A percentile compares a stretch with the other conserved stretches of the same genome.
Conservation (phyloP, 768 basidiomycete species). For the Termitomyces sp. region DNA sequence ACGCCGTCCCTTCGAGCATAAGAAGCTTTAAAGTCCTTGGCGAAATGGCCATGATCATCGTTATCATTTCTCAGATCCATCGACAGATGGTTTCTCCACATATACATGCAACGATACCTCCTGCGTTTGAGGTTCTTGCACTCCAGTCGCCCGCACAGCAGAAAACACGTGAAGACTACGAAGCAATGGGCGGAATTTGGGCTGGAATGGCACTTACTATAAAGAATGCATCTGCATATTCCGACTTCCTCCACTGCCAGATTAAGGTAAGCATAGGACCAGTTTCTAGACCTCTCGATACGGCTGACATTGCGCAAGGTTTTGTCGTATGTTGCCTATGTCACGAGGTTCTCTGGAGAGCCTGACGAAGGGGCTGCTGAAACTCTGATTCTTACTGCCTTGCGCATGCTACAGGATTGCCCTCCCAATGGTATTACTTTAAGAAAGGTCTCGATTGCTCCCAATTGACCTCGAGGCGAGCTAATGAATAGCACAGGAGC, state of each 20-base stretch:
- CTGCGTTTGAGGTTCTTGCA: constrained; percentile 76
- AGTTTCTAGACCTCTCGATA: neutral
- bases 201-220: constrained; percentile 77
- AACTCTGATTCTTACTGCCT: constrained; percentile 68
- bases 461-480: neutral
- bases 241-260: constrained; percentile 82
- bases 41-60: constrained; percentile 90
- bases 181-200: constrained; percentile 80
- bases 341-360: constrained; percentile 58
- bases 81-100: constrained; percentile 57
- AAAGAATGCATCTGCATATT: constrained; percentile 66
- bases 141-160: constrained; percentile 80
- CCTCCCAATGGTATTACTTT: constrained; percentile 79
- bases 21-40: constrained; percentile 91
- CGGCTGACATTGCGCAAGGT: constrained; percentile 44
- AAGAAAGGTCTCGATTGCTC: constrained; percentile 54
- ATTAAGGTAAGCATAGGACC: constrained; percentile 63
- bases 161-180: constrained; percentile 68
- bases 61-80: constrained; percentile 84
- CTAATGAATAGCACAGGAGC: constrained; percentile 50
- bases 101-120: constrained; percentile 63
- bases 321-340: constrained; percentile 88
- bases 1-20: constrained; percentile 59
- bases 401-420: constrained; percentile 92
- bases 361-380: constrained; percentile 75